Base-by-base conservation (phyloP, 2,329 filamentous ascomycete species). In the Septoria linicola region DNA sequence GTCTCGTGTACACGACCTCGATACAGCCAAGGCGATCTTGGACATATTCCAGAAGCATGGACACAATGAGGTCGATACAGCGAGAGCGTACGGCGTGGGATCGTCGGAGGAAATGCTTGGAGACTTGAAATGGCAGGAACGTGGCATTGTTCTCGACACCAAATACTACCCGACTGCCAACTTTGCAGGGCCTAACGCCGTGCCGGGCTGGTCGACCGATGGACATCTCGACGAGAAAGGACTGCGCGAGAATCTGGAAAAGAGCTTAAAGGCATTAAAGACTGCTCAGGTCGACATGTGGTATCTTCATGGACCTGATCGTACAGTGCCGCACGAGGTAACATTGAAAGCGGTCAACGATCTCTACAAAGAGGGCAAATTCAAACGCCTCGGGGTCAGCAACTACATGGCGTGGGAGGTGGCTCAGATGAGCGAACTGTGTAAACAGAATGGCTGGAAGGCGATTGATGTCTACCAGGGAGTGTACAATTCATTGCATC, bases 251-350 rank as follows among this genome's bases (percentile, higher is more conserved):
- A 80, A 80, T 6, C 74, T 89, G 4, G 80, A 86, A 65, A 79
- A 72, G 27, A 88, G 83, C 54, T 66, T 92, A 62, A 80, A 79
- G 65, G 86, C 89, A 64, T 72, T 93, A 41, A 81, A 81, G 8
- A 83, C 85, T 0, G 80, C 89, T 54, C 79, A 75, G 52, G 80
- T 92, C 7, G 88, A 92, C 69, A 86, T 88, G 52, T 84, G 85
- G 66, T 89, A 89, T 65, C 75, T 89, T n/a, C 47, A 43, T 21
- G 27, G 13, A 4, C 41, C 41, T 14, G 41, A 43, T 32, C 8
- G 27, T 6, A 72, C 63, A 0, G 72, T 69, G 1, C 75, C 76
- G 0, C 70, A 71, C 48, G 71, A 73, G 41, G 70, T 72, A 2
- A 78, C 76, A 1, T 63, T 79, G 8, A 61, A 66, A 4, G 75